phyloP scores from a whole-genome alignment of 1,284 basidiomycete species.

The Leucoagaricus sp. region DNA sequence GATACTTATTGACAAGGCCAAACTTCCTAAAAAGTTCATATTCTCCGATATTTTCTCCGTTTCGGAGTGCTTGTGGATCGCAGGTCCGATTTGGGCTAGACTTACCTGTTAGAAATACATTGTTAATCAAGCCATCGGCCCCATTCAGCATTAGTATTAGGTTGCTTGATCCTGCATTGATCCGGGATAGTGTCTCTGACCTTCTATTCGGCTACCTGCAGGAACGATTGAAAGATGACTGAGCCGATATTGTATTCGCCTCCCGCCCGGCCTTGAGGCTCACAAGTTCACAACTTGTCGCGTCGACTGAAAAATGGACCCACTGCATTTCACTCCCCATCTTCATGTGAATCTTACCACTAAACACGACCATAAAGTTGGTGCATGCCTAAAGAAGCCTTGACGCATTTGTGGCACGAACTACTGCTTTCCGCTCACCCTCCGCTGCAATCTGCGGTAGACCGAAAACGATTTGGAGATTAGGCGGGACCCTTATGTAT shows the following conservation, averaged over 20 bases:
- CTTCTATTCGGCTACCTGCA: not conserved
- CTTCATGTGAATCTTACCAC: not conserved
- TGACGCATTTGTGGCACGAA: not conserved
- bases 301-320: not conserved
- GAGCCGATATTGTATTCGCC: not conserved
- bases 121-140: not conserved
- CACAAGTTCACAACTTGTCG: not conserved
- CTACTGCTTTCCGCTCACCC: not conserved
- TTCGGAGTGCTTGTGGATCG: not conserved
- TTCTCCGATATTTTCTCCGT: not conserved
- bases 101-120: not conserved
- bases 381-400: no score
- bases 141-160: not conserved
- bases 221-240: not conserved
- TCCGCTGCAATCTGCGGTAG: not conserved
- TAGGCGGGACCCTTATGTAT: no score
- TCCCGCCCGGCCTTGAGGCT: not conserved
- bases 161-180: not conserved
- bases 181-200: not conserved
- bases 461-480: no score
- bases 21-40: not conserved
- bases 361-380: no score
- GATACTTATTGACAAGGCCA: not conserved
- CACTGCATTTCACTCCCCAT: not conserved
- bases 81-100: not conserved